A percentile compares a stretch with the other conserved stretches of the same genome.
Evolutionary conservation across 2,329 filamentous ascomycete species (phyloP).

Genomic region (Pseudogymnoascus sp.): DNA sequence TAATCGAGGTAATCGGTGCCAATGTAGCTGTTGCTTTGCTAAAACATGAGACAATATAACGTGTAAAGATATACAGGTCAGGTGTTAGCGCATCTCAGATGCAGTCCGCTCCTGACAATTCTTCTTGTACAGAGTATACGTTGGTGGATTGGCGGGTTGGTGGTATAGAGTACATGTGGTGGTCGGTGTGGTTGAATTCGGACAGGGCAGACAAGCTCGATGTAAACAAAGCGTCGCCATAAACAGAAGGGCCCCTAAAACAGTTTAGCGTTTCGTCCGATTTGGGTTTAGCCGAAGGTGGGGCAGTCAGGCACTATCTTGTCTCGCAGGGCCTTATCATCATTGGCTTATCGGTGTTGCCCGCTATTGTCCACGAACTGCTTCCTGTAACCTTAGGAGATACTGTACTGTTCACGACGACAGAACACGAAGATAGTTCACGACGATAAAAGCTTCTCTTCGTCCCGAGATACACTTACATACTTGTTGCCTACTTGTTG

Average conservation of each 20-base stretch:
- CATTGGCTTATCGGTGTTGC: slow-evolving; percentile 1
- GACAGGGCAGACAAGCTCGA: background rate
- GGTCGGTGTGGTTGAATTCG: slow-evolving; percentile 8
- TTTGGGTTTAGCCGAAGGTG: slow-evolving; percentile 4
- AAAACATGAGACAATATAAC: background rate
- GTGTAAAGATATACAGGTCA: background rate
- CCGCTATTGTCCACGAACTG: background rate
- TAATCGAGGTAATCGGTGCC: background rate
- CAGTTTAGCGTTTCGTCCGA: slow-evolving; percentile 4
- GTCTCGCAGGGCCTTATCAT: background rate
- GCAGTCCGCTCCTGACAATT: background rate
- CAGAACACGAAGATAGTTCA: background rate
- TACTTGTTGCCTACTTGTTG: background rate
- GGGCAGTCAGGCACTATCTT: slow-evolving; percentile 1
- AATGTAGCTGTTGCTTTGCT: background rate
- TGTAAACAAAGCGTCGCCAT: slow-evolving; percentile 8
- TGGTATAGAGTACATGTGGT: background rate
- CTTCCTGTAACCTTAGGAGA: slow-evolving; percentile 6
- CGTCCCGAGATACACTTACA: background rate
- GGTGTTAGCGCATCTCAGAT: background rate
- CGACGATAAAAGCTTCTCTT: background rate
- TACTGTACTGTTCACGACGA: background rate
- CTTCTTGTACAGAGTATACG: background rate
- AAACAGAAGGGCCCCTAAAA: slow-evolving; percentile 6
- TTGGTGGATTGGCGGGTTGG: background rate